A percentile compares a stretch with the other conserved stretches of the same genome.
Evolutionary conservation across 768 basidiomycete species (phyloP).

Genomic region (Sarcomyxa edulis): DNA sequence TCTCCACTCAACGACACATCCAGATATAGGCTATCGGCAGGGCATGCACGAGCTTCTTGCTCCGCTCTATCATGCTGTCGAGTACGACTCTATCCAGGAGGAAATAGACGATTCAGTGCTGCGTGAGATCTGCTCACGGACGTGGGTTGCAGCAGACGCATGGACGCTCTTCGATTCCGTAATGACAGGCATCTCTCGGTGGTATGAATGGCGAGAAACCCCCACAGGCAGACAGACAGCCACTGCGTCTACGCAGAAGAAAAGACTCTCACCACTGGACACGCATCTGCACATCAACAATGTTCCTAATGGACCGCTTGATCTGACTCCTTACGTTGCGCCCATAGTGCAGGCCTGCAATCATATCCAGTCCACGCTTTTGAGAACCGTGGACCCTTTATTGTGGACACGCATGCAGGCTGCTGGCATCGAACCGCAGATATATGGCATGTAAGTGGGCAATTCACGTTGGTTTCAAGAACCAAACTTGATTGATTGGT

Average conservation of each 20-base stretch:
- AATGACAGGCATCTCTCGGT: conserved; percentile 76
- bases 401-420: conserved; percentile 72
- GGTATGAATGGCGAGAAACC: conserved; percentile 69
- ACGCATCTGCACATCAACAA: conserved; percentile 40
- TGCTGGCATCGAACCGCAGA: conserved; percentile 89
- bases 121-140: conserved; percentile 56
- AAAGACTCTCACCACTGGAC: conserved; percentile 27
- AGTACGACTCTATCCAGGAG: conserved; percentile 69
- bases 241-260: conserved; percentile 6
- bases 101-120: conserved; percentile 33
- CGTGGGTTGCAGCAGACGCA: conserved; percentile 80
- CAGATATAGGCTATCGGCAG: conserved; percentile 89
- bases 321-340: conserved; percentile 63
- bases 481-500: too few relatives aligned
- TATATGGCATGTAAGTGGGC: conserved; percentile 83
- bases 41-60: conserved; percentile 98
- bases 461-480: conserved; percentile 6
- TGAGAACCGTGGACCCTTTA: conserved; percentile 75
- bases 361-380: conserved; percentile 65
- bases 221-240: conserved; percentile 9
- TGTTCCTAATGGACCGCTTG: conserved; percentile 38
- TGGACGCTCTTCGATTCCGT: conserved; percentile 77
- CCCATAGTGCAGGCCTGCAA: conserved; percentile 86
- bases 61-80: conserved; percentile 75
- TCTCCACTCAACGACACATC: conserved; percentile 72